Evolutionary conservation across 2,329 filamentous ascomycete species (phyloP).

Genomic region (Sporothrix mexicana): DNA sequence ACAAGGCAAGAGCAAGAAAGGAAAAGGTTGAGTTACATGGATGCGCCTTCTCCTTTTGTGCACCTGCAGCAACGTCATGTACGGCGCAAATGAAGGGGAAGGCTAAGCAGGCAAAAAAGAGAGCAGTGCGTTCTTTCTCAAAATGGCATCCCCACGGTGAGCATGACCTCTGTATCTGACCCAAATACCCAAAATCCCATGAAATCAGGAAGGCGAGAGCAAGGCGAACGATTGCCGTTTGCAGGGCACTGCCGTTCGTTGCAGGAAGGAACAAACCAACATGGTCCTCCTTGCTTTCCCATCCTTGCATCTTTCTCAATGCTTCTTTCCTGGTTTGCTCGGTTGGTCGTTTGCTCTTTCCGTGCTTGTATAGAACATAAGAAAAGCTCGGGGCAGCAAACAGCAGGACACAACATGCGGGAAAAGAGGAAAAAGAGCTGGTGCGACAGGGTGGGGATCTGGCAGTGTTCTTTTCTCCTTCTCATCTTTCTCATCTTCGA

Average conservation of each 20-base stretch:
- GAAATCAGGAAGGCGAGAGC: background rate
- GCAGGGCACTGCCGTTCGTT: background rate
- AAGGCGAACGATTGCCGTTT: conserved; percentile 8
- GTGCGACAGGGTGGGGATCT: conserved; percentile 26
- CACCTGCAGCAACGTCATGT: conserved; percentile 25
- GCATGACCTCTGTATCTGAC: background rate
- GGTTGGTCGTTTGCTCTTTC: background rate
- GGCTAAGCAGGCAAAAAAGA: conserved; percentile 12
- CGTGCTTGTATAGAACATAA: background rate
- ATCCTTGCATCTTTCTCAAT: background rate
- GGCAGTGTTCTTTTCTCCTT: background rate
- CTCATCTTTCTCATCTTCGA: background rate
- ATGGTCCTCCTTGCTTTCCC: background rate
- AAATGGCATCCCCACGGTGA: conserved; percentile 2
- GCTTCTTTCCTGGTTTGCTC: conserved; percentile 13
- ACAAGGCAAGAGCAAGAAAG: conserved; percentile 23
- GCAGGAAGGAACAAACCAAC: conserved; percentile 6
- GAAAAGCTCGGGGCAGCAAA: conserved; percentile 6
- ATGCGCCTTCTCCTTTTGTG: conserved; percentile 23
- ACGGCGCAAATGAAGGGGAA: conserved; percentile 15
- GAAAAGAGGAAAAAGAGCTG: background rate
- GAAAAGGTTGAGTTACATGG: background rate
- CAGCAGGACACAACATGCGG: conserved; percentile 1
- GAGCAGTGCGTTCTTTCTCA: background rate
- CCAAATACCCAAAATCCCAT: background rate